A percentile compares a stretch with the other conserved stretches of the same genome.
Conservation (phyloP, 1,139 yeast species). For the Yamadazyma trypodendri region DNA sequence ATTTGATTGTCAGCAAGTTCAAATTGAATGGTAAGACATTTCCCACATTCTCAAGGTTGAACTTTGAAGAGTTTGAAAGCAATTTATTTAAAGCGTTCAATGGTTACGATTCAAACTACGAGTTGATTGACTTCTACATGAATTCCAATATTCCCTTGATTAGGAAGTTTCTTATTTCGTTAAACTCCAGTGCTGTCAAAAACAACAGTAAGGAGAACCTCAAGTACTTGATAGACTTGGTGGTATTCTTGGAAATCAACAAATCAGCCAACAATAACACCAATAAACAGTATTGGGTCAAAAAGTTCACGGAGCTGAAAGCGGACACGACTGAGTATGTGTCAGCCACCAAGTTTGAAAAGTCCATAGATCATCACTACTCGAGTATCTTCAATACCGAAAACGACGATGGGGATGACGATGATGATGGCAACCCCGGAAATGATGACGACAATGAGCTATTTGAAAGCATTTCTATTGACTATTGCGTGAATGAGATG, state of each 20-base stretch:
- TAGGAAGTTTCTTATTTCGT: slow-evolving; percentile 7
- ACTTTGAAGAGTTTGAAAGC: slow-evolving; percentile 12
- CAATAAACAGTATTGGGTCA: slow-evolving; percentile 27
- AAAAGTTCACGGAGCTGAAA: slow-evolving; percentile 8
- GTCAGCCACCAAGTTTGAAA: slow-evolving; percentile 9
- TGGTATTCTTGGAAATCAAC: slow-evolving; percentile 22
- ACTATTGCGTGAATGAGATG: slow-evolving; percentile 14
- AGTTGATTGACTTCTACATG: slow-evolving; percentile 11
- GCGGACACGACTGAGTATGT: slow-evolving; percentile 1
- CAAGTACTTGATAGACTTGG: slow-evolving; percentile 27
- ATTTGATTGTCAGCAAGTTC: slow-evolving; percentile 1
- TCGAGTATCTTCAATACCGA: slow-evolving; percentile 20
- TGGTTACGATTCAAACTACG: slow-evolving; percentile 11
- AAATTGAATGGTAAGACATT: neutral
- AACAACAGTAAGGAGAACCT: slow-evolving; percentile 28
- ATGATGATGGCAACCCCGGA: slow-evolving; percentile 8
- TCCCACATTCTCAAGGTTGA: neutral
- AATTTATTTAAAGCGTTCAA: slow-evolving; percentile 14
- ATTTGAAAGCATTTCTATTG: slow-evolving; percentile 13
- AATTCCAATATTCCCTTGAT: slow-evolving; percentile 8
- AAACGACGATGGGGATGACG: slow-evolving; percentile 10
- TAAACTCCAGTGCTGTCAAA: slow-evolving; percentile 19
- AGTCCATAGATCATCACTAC: slow-evolving; percentile 18
- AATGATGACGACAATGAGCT: slow-evolving; percentile 11
- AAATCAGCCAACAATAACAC: slow-evolving; percentile 17